Evolutionary conservation across 1,284 basidiomycete genomes (phyloP).

Genomic region (Trichosporon sp.): DNA sequence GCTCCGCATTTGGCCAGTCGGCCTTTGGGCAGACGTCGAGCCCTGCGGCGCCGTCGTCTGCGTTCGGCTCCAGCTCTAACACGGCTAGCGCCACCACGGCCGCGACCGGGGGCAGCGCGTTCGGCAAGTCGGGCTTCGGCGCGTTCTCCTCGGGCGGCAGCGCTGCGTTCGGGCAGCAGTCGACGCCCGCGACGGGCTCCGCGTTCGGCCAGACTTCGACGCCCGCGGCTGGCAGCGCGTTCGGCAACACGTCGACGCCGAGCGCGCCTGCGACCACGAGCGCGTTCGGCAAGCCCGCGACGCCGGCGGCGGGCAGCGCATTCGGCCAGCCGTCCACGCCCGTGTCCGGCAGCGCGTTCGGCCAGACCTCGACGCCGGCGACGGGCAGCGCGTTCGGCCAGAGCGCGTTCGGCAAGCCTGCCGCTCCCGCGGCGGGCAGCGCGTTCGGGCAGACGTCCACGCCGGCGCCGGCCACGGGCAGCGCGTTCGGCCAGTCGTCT

Average conservation of each 20-base stretch:
- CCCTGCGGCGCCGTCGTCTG: conserved; percentile 30
- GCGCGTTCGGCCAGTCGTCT: conserved; percentile 6
- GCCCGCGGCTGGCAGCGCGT: not conserved
- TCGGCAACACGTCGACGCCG: not conserved
- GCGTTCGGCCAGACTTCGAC: conserved; percentile 34
- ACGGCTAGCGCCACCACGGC: not conserved
- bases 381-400: conserved; percentile 21
- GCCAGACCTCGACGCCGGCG: conserved; percentile 15
- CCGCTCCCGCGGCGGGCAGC: conserved; percentile 19
- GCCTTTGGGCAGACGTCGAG: conserved; percentile 22
- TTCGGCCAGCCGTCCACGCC: conserved; percentile 33
- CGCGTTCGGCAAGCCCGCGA: conserved; percentile 10
- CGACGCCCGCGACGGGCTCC: conserved; percentile 19
- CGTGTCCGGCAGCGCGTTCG: conserved; percentile 22
- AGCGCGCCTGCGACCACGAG: not conserved
- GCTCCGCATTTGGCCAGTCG: not conserved
- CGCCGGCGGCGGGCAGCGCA: conserved; percentile 23
- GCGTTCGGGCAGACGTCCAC: conserved; percentile 35
- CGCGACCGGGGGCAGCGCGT: conserved; percentile 40
- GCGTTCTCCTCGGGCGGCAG: conserved; percentile 47
- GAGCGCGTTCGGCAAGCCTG: conserved; percentile 13
- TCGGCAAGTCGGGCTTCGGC: conserved; percentile 51
- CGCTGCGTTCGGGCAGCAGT: conserved; percentile 33
- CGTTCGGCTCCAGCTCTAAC: conserved; percentile 34
- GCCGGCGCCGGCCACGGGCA: conserved; percentile 19